phyloP scores from a whole-genome alignment of 129 eudicot species.

The Lactuca saligna region DNA sequence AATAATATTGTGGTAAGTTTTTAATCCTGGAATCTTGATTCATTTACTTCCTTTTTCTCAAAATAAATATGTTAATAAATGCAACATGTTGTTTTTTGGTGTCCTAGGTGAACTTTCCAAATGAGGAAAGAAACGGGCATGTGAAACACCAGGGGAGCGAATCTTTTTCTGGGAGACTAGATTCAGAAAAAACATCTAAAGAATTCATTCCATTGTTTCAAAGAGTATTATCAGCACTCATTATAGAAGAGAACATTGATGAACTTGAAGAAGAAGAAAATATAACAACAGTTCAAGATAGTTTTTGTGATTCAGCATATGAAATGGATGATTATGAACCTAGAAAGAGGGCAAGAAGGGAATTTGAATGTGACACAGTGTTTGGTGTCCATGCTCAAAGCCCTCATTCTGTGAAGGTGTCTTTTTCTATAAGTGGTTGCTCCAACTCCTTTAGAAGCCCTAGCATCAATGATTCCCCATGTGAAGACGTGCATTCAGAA shows the following conservation, averaged over 20 bases:
- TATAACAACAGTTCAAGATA: constrained; percentile 27
- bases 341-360: constrained; percentile 43
- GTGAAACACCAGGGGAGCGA: constrained; percentile 51
- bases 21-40: constrained; percentile 21
- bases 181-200: constrained; percentile 44
- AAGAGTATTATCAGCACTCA: constrained; percentile 87
- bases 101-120: constrained; percentile 46
- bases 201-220: constrained; percentile 61
- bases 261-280: constrained; percentile 47
- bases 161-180: constrained; percentile 41
- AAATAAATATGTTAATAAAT: not conserved
- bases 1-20: constrained; percentile 42
- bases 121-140: constrained; percentile 41
- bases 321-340: constrained; percentile 42
- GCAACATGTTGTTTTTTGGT: constrained; percentile 5
- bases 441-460: constrained; percentile 37
- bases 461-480: constrained; percentile 36
- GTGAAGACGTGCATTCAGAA: constrained; percentile 33
- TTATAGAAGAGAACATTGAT: constrained; percentile 70
- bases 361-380: constrained; percentile 41
- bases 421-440: constrained; percentile 56
- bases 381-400: constrained; percentile 38
- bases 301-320: constrained; percentile 34
- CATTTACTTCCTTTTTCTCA: not conserved
- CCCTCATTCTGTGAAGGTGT: constrained; percentile 38